These are phyloP conservation scores for Pythium monospermum DNA, from an alignment of 352 stramenopile species.

Conservation along the genomic window DNA sequence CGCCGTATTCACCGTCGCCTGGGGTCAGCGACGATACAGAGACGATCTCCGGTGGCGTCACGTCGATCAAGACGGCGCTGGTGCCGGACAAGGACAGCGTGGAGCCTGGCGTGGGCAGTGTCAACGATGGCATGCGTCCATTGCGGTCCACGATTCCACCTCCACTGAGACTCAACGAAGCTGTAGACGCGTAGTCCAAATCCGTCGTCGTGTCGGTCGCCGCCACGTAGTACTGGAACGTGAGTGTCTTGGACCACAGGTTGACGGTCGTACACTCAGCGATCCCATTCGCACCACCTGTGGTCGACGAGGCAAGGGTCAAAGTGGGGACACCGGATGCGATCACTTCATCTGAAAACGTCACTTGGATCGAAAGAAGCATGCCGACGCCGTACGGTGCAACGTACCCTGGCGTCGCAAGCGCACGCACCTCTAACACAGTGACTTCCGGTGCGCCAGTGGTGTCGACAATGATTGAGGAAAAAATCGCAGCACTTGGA, in stretches of 20 bases:
- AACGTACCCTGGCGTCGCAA: constrained; percentile 34
- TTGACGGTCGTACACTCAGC: constrained; percentile 52
- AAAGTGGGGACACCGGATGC: constrained; percentile 50
- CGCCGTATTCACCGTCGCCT: constrained; percentile 65
- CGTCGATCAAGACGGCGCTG: constrained; percentile 63
- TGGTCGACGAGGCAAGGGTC: constrained; percentile 37
- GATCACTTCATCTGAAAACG: constrained; percentile 76
- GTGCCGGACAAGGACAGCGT: constrained; percentile 39
- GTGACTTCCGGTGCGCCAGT: constrained; percentile 35
- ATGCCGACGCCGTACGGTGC: constrained; percentile 67
- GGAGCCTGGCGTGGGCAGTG: constrained; percentile 38
- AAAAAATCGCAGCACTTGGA: constrained; percentile 52
- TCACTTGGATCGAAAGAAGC: constrained; percentile 52
- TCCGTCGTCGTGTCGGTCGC: constrained; percentile 41
- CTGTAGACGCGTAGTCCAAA: constrained; percentile 62
- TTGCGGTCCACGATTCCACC: constrained; percentile 70
- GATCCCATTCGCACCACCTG: constrained; percentile 33
- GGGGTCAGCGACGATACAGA: constrained; percentile 43
- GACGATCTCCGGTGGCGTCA: constrained; percentile 52
- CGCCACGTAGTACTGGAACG: constrained; percentile 67
- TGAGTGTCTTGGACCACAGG: constrained; percentile 45
- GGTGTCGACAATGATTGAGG: constrained; percentile 64
- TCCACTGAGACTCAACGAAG: constrained; percentile 40
- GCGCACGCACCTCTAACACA: constrained; percentile 35
- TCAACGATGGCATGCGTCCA: constrained; percentile 45